Evolutionary conservation across 208 protist genomes (phyloP).

Genomic region (Crithidia expoeki): DNA sequence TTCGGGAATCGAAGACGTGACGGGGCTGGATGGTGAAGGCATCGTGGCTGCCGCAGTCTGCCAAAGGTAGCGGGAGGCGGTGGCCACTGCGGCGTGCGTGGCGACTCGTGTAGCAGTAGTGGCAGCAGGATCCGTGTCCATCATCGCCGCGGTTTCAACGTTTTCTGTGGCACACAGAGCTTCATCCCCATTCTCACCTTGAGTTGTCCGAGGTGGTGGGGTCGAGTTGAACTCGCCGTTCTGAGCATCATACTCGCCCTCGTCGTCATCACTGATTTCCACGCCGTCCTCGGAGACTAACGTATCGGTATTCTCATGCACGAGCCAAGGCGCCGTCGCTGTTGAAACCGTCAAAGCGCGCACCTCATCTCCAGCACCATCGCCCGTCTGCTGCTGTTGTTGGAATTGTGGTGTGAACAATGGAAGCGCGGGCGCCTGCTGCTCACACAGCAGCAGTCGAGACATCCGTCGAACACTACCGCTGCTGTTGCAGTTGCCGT

Average conservation of each 20-base stretch:
- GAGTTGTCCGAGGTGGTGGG: neutral
- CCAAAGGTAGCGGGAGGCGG: constrained; percentile 26
- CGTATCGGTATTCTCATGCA: neutral
- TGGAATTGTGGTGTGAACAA: neutral
- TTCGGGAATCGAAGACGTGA: constrained; percentile 14
- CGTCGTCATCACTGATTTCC: neutral
- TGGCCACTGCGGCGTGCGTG: neutral
- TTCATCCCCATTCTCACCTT: neutral
- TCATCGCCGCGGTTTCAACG: neutral
- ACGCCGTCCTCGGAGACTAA: constrained; percentile 1
- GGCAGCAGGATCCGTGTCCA: neutral
- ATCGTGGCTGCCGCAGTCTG: constrained; percentile 27
- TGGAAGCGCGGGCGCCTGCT: neutral
- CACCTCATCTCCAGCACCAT: neutral
- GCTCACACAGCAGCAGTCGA: neutral
- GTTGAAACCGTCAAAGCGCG: neutral
- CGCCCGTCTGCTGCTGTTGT: neutral
- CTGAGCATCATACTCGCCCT: neutral
- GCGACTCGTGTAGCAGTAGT: neutral
- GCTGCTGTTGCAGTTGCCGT: no score
- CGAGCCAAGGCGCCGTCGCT: constrained; percentile 6
- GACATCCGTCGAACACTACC: neutral
- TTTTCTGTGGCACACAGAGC: neutral
- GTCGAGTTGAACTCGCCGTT: neutral
- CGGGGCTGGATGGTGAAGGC: constrained; percentile 32